Evolutionary conservation across 1,284 basidiomycete species (phyloP).

Genomic region (Chalciporus sp.): DNA sequence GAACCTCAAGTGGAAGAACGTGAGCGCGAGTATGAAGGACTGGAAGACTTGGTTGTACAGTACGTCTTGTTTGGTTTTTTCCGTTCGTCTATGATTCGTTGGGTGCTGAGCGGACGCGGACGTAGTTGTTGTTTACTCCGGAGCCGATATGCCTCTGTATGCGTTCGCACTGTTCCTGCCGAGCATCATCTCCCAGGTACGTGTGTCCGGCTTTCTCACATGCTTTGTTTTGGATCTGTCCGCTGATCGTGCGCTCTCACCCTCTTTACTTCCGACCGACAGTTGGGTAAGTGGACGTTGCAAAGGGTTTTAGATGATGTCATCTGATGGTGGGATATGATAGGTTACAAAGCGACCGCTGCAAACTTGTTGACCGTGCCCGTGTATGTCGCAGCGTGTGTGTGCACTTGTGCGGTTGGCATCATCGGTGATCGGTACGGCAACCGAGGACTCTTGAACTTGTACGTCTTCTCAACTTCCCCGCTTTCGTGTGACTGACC

Average conservation of each 20-base stretch:
- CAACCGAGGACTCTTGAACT: constrained; percentile 59
- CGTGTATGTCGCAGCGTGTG: constrained; percentile 67
- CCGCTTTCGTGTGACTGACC: constrained; percentile 1
- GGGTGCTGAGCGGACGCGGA: not conserved
- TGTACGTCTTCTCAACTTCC: constrained; percentile 43
- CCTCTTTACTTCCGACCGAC: constrained; percentile 8
- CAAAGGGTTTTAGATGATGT: constrained; percentile 13
- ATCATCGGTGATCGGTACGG: constrained; percentile 63
- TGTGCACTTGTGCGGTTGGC: constrained; percentile 64
- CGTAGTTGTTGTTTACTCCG: constrained; percentile 58
- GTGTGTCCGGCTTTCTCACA: constrained; percentile 9
- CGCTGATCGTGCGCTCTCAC: constrained; percentile 23
- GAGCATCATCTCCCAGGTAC: constrained; percentile 66
- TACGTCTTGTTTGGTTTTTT: constrained; percentile 32
- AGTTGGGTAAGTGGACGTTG: constrained; percentile 48
- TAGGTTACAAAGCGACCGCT: constrained; percentile 66
- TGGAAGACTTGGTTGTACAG: constrained; percentile 77
- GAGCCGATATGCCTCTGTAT: constrained; percentile 66
- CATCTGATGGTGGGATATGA: constrained; percentile 2
- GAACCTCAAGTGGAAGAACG: constrained; percentile 59
- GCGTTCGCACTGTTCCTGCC: constrained; percentile 76
- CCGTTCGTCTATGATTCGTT: not conserved
- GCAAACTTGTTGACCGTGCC: constrained; percentile 77
- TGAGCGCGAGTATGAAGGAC: constrained; percentile 61
- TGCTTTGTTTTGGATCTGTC: constrained; percentile 6